Conservation (phyloP, 164 flowering plant genomes). For the Magnolia officinalis region DNA sequence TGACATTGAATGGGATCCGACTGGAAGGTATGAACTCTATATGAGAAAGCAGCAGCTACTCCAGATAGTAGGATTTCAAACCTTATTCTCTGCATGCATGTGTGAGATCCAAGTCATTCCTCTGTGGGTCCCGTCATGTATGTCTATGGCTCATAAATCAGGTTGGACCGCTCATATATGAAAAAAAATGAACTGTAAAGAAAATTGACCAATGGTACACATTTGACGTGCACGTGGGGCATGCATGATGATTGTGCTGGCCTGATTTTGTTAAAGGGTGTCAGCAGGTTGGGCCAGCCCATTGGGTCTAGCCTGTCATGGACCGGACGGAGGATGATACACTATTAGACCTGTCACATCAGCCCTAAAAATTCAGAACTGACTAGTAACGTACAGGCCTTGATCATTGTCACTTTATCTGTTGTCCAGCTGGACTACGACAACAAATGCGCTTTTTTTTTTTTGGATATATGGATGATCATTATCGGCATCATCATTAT, state of each 20-base stretch:
- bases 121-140: background rate
- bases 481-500: too few relatives aligned
- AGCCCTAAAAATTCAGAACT: too few relatives aligned
- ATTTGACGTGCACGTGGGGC: background rate
- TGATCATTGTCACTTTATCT: too few relatives aligned
- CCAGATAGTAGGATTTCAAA: too few relatives aligned
- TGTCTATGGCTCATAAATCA: background rate
- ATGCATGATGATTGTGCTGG: background rate
- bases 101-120: background rate
- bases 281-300: too few relatives aligned
- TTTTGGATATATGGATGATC: too few relatives aligned
- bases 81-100: background rate
- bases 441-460: too few relatives aligned
- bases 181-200: background rate
- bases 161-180: background rate
- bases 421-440: too few relatives aligned
- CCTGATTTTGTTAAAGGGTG: background rate
- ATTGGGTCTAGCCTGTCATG: too few relatives aligned
- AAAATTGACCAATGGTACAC: background rate
- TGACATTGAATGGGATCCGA: slow-evolving; percentile 96
- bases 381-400: too few relatives aligned
- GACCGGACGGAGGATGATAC: too few relatives aligned
- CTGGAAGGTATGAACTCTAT: slow-evolving; percentile 68
- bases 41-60: slow-evolving; percentile 36
- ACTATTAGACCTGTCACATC: too few relatives aligned